These are phyloP conservation scores for Pholiota adiposa DNA, from an alignment of 1,284 basidiomycete species.

Conservation along the genomic window DNA sequence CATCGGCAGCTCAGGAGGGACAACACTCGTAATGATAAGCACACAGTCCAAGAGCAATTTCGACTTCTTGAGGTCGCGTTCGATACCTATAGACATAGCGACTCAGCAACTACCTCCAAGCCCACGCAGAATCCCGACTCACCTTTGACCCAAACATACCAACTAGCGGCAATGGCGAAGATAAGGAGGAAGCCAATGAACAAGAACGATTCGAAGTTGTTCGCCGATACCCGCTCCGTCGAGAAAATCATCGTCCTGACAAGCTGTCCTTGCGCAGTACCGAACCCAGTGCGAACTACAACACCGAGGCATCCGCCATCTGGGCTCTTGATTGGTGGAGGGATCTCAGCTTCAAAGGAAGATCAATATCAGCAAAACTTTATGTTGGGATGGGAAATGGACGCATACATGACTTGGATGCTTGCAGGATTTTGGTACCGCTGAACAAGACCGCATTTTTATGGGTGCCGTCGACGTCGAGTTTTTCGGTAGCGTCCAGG, in stretches of 20 bases:
- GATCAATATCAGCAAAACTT: not conserved
- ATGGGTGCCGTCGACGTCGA: conserved; percentile 86
- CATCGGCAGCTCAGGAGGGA: conserved; percentile 96
- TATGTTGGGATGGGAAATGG: not conserved
- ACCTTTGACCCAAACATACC: conserved; percentile 97
- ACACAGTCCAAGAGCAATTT: conserved; percentile 94
- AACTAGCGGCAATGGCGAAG: conserved; percentile 94
- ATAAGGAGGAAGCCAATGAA: conserved; percentile 97
- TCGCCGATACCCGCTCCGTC: conserved; percentile 92
- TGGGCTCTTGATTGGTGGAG: conserved; percentile 66
- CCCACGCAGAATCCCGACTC: conserved; percentile 19
- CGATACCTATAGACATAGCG: conserved; percentile 61
- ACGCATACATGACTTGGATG: conserved; percentile 54
- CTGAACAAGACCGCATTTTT: conserved; percentile 91
- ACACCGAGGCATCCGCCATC: conserved; percentile 90
- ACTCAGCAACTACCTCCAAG: not conserved
- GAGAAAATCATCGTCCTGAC: conserved; percentile 98
- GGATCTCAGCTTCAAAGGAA: conserved; percentile 38
- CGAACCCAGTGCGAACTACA: conserved; percentile 94
- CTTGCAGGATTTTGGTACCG: conserved; percentile 93
- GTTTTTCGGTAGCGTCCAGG: conserved; percentile 71
- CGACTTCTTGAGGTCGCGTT: conserved; percentile 89
- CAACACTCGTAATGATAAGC: conserved; percentile 93
- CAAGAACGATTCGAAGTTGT: conserved; percentile 91
- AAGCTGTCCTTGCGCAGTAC: conserved; percentile 93